A percentile compares a stretch with the other conserved stretches of the same genome.
These are phyloP conservation scores for Quercus lobata DNA, from an alignment of 331 rosid species.

Conservation along the genomic window DNA sequence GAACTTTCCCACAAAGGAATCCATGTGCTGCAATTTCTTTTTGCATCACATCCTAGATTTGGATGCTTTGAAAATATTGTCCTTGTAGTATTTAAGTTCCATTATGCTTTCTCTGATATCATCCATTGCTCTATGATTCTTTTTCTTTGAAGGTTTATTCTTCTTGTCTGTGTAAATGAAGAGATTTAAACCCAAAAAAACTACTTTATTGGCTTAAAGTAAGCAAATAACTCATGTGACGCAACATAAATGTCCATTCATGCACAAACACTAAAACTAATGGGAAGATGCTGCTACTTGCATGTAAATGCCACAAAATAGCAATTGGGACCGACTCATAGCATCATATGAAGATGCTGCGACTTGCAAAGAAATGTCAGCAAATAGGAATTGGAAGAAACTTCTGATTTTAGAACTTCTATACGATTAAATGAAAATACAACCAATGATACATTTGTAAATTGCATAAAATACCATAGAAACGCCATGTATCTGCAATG, in stretches of 20 bases:
- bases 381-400: neutral
- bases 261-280: neutral
- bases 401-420: neutral
- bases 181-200: neutral
- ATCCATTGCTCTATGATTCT: conserved; percentile 88
- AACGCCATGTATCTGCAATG: neutral
- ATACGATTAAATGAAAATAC: neutral
- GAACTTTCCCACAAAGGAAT: neutral
- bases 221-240: neutral
- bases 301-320: too few species aligned
- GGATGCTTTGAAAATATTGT: conserved; percentile 57
- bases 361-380: too few species aligned
- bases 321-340: too few species aligned
- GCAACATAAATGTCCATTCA: neutral
- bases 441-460: neutral
- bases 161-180: conserved; percentile 48
- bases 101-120: conserved; percentile 86
- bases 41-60: conserved; percentile 43
- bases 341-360: too few species aligned
- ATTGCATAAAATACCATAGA: neutral
- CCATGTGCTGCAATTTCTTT: neutral
- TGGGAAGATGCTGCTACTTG: neutral
- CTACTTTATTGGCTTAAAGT: too few species aligned
- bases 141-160: conserved; percentile 65
- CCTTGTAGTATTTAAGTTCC: conserved; percentile 78